A percentile compares a stretch with the other conserved stretches of the same genome.
Evolutionary conservation across 2,329 filamentous ascomycete genomes (phyloP).

Genomic region (Juglanconis juglandina): DNA sequence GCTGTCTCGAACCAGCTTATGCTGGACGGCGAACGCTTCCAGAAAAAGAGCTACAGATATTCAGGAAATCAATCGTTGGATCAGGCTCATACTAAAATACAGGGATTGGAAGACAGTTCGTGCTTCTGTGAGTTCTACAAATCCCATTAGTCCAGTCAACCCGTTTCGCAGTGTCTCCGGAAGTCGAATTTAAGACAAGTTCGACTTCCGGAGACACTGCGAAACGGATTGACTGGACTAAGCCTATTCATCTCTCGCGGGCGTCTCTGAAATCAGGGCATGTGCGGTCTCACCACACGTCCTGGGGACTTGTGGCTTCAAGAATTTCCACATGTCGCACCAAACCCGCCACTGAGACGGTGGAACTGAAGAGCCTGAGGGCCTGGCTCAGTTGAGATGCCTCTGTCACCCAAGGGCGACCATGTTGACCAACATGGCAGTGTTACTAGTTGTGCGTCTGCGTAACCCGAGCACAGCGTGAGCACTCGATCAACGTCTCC

Average conservation of each 20-base stretch:
- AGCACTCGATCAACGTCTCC: neutral
- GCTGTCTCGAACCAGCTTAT: neutral
- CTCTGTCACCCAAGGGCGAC: neutral
- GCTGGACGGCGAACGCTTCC: neutral
- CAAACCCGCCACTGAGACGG: conserved; percentile 1
- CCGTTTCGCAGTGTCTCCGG: neutral
- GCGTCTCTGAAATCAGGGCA: neutral
- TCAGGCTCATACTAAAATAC: neutral
- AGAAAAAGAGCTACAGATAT: neutral
- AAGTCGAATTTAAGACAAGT: neutral
- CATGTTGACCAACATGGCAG: too few relatives aligned
- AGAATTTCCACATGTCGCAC: conserved; percentile 7
- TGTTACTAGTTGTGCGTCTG: neutral
- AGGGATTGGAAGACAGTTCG: neutral
- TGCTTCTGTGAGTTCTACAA: neutral
- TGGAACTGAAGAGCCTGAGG: neutral
- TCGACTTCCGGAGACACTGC: conserved; percentile 2
- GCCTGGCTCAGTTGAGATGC: neutral
- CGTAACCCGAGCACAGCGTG: neutral
- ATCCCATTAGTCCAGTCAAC: too few relatives aligned
- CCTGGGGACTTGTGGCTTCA: neutral
- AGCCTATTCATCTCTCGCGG: neutral
- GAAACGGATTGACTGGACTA: neutral
- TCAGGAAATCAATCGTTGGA: neutral
- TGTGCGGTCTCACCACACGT: neutral